Evolutionary conservation across 148 eudicot genomes (phyloP).

Genomic region (Cornus kousa): DNA sequence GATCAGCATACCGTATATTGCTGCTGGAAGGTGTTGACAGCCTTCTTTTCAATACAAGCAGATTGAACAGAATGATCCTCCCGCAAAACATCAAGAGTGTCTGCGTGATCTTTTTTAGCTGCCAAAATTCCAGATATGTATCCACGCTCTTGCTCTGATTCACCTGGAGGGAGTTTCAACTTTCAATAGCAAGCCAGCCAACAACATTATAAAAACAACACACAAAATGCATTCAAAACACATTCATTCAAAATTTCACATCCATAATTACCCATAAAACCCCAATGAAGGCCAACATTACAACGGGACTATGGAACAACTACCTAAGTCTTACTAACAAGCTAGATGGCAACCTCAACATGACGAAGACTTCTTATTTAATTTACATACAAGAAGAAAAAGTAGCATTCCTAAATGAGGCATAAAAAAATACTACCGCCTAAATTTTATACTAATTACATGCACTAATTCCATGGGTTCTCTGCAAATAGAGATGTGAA

Average conservation of each 20-base stretch:
- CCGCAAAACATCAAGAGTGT: conserved; percentile 47
- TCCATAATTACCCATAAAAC: too few relatives aligned
- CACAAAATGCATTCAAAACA: not conserved
- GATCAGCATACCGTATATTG: conserved; percentile 58
- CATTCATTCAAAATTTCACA: too few relatives aligned
- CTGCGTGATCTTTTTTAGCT: conserved; percentile 53
- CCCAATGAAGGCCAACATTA: too few relatives aligned
- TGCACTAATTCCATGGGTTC: not conserved
- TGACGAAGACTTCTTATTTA: too few relatives aligned
- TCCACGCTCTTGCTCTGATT: conserved; percentile 56
- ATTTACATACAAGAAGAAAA: too few relatives aligned
- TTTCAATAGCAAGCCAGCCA: not conserved
- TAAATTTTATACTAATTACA: too few relatives aligned
- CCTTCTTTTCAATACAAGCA: conserved; percentile 57
- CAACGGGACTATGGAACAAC: too few relatives aligned
- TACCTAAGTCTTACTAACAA: too few relatives aligned
- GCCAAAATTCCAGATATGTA: conserved; percentile 48
- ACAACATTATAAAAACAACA: not conserved
- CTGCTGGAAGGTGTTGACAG: conserved; percentile 68
- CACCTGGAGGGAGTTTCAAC: conserved; percentile 31
- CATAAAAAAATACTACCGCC: too few relatives aligned
- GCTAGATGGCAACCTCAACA: too few relatives aligned
- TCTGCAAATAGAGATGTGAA: not conserved
- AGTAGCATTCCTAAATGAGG: too few relatives aligned
- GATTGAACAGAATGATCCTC: conserved; percentile 66